These are phyloP conservation scores for Talaromyces liani DNA, from an alignment of 495 filamentous ascomycete species.

Conservation along the genomic window DNA sequence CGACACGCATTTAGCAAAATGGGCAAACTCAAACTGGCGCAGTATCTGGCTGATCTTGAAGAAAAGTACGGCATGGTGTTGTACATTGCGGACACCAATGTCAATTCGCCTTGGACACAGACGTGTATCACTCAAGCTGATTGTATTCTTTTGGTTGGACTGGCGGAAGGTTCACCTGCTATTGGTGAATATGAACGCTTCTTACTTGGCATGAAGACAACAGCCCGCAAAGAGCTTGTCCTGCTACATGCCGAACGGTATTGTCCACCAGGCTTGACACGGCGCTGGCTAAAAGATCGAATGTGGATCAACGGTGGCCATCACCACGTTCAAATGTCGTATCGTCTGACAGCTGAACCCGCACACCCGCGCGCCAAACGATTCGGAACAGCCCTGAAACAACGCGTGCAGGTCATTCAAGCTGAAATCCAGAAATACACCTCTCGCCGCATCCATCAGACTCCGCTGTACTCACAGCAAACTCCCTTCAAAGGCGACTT, in stretches of 20 bases:
- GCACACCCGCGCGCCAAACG: slow-evolving; percentile 69
- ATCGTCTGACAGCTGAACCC: slow-evolving; percentile 68
- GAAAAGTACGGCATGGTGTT: slow-evolving; percentile 94
- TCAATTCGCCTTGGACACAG: slow-evolving; percentile 96
- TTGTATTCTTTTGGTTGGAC: slow-evolving; percentile 83
- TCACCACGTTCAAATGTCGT: slow-evolving; percentile 95
- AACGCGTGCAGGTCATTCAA: slow-evolving; percentile 88
- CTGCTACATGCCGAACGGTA: slow-evolving; percentile 90
- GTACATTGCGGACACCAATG: slow-evolving; percentile 95
- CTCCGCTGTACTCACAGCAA: slow-evolving; percentile 83
- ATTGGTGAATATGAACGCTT: slow-evolving; percentile 97
- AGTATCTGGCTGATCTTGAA: slow-evolving; percentile 93
- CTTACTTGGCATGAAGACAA: slow-evolving; percentile 93
- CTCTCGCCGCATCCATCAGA: slow-evolving; percentile 73
- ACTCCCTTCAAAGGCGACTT: slow-evolving; percentile 95
- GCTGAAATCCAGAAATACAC: slow-evolving; percentile 98
- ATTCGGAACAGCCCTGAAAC: slow-evolving; percentile 79
- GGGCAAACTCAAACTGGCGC: slow-evolving; percentile 92
- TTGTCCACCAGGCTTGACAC: slow-evolving; percentile 72
- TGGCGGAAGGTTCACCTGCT: slow-evolving; percentile 80
- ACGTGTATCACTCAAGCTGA: slow-evolving; percentile 96
- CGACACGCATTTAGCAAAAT: slow-evolving; percentile 94
- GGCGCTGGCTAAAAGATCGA: slow-evolving; percentile 86
- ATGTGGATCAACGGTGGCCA: slow-evolving; percentile 99
- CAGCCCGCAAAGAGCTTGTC: slow-evolving; percentile 88